A percentile compares a stretch with the other conserved stretches of the same genome.
Conservation (phyloP, 768 basidiomycete species). For the Phanerochaete sordida region DNA sequence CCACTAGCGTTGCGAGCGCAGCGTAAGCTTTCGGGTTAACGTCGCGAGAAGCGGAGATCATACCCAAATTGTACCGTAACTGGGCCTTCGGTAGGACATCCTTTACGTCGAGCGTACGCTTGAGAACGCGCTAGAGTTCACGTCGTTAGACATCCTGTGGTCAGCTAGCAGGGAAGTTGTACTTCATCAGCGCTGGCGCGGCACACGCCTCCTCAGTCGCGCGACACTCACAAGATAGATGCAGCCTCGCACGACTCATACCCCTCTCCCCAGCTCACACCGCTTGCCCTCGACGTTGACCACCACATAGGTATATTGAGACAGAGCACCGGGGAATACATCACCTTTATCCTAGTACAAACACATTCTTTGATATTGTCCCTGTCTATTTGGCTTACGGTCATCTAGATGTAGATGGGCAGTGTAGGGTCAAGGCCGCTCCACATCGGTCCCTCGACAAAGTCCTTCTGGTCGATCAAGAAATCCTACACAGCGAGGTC, state of each 20-base stretch:
- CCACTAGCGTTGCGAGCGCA: conserved; percentile 6
- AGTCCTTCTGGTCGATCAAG: conserved; percentile 74
- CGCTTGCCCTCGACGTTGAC: background rate
- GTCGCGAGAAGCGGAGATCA: conserved; percentile 1
- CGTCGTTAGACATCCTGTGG: background rate
- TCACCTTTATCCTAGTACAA: background rate
- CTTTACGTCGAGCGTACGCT: background rate
- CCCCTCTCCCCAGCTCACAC: too few species aligned
- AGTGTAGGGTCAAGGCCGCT: conserved; percentile 69
- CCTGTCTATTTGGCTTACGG: background rate
- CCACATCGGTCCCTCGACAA: conserved; percentile 73
- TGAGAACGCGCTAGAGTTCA: background rate
- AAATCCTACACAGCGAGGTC: conserved; percentile 57
- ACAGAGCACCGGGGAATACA: background rate
- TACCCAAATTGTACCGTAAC: background rate
- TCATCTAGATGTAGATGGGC: conserved; percentile 67
- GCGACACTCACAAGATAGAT: background rate
- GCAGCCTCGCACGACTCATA: background rate
- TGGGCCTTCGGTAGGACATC: background rate
- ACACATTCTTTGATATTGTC: background rate
- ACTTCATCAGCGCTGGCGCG: background rate
- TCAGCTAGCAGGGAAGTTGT: background rate
- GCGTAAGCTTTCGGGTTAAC: background rate
- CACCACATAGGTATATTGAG: background rate
- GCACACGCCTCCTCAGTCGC: background rate